A percentile compares a stretch with the other conserved stretches of the same genome.
Conservation (phyloP, 2,329 filamentous ascomycete genomes). For the Penicillium sp. region DNA sequence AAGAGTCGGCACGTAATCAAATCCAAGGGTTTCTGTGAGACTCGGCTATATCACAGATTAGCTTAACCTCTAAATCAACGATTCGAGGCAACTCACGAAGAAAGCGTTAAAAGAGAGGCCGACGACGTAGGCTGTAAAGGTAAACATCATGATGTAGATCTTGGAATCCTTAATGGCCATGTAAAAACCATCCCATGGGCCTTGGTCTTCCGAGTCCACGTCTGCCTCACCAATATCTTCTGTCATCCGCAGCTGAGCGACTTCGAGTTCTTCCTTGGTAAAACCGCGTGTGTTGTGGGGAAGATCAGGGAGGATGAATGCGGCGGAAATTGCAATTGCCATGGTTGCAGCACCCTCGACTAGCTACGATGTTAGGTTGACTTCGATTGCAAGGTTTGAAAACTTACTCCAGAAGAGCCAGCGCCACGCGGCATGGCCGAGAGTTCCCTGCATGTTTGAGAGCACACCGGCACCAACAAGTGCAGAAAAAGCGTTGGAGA, state of each 20-base stretch:
- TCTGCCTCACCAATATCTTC: constrained; percentile 14
- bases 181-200: no score
- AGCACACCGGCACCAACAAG: constrained; percentile 51
- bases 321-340: constrained; percentile 31
- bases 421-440: constrained; percentile 35
- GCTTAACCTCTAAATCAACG: no score
- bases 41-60: constrained; percentile 14
- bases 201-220: not conserved
- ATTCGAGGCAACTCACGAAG: no score
- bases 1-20: constrained; percentile 24
- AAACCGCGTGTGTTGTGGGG: constrained; percentile 37
- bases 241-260: constrained; percentile 41
- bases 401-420: constrained; percentile 9
- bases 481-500: constrained; percentile 50
- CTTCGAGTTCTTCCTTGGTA: constrained; percentile 35
- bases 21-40: constrained; percentile 25
- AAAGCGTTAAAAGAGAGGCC: no score
- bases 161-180: no score
- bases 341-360: constrained; percentile 37
- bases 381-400: no score
- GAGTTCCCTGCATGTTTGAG: constrained; percentile 32
- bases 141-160: no score
- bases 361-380: constrained; percentile 23
- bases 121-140: no score
- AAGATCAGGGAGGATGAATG: constrained; percentile 35